Percentiles rank a stretch among this genome's conserved stretches.
Conservation (phyloP, 2,329 filamentous ascomycete genomes). For the Aspergillus neoniger region DNA sequence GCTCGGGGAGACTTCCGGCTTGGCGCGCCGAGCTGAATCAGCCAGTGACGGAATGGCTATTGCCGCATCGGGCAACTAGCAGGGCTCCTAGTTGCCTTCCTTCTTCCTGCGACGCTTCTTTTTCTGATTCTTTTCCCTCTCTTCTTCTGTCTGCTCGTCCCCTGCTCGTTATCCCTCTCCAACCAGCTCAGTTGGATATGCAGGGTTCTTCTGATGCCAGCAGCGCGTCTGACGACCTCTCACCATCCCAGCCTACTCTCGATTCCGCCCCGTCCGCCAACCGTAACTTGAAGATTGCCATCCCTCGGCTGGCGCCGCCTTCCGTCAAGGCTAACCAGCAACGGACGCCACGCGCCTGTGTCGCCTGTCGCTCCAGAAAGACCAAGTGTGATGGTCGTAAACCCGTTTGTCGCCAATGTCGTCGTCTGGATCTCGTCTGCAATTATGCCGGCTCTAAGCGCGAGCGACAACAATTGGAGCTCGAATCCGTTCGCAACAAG, state of each 20-base stretch:
- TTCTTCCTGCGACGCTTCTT: too few relatives aligned
- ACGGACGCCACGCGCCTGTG: constrained; percentile 21
- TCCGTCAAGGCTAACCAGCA: not conserved
- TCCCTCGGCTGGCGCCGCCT: constrained; percentile 2
- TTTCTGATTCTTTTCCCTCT: not conserved
- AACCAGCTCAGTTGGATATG: not conserved
- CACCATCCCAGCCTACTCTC: not conserved
- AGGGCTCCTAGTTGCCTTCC: too few relatives aligned
- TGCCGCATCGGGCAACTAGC: too few relatives aligned
- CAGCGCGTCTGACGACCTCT: not conserved
- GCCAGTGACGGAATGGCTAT: too few relatives aligned
- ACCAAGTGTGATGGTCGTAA: constrained; percentile 24
- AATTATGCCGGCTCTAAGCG: constrained; percentile 20
- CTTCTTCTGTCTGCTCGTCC: not conserved
- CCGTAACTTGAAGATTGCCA: constrained; percentile 5
- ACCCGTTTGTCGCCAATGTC: constrained; percentile 19
- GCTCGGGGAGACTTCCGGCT: too few relatives aligned
- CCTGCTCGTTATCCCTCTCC: not conserved
- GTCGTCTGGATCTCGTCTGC: constrained; percentile 11
- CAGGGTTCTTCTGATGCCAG: not conserved
- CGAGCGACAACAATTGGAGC: constrained; percentile 16
- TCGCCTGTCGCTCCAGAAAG: constrained; percentile 20
- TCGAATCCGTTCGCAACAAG: constrained; percentile 10
- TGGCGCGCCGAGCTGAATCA: too few relatives aligned
- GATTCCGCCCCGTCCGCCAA: not conserved